phyloP scores from a whole-genome alignment of 2,329 filamentous ascomycete species.

The Blastomyces gilchristii region DNA sequence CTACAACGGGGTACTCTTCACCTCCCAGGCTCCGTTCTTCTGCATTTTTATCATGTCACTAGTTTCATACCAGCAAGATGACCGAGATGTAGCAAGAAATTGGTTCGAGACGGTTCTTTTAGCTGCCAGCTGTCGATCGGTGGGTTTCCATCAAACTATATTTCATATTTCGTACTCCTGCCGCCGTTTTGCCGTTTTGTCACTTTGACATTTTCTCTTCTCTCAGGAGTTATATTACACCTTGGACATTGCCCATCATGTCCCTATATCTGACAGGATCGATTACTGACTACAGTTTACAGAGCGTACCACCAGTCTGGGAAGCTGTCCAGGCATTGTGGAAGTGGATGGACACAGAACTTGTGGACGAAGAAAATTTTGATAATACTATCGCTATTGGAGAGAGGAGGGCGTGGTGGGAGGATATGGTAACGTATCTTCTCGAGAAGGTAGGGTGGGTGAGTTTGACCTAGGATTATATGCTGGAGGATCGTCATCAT shows the following conservation, averaged over 20 bases:
- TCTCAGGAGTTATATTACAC: background rate
- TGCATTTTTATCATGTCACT: slow-evolving; percentile 10
- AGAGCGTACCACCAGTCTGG: background rate
- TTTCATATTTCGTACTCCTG: background rate
- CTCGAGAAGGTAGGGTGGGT: background rate
- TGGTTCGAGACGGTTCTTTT: slow-evolving; percentile 7
- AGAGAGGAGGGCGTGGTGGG: background rate
- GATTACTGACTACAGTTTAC: background rate
- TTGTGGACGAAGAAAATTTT: background rate
- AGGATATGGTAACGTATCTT: background rate
- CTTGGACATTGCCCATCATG: background rate
- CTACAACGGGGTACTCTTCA: slow-evolving; percentile 11
- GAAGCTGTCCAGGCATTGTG: background rate
- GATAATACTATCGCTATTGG: background rate
- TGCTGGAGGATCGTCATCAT: background rate
- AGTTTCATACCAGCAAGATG: slow-evolving; percentile 7
- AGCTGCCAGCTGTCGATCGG: background rate
- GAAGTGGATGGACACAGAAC: background rate
- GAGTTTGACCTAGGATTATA: background rate
- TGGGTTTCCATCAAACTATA: background rate
- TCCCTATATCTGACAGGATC: background rate
- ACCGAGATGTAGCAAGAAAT: slow-evolving; percentile 9
- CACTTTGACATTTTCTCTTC: too few species aligned
- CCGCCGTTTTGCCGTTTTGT: too few species aligned
- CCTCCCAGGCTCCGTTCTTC: slow-evolving; percentile 12